Evolutionary conservation across 2,329 filamentous ascomycete species (phyloP), one percentile per base, ranked within the genome.

Genomic region (Erysiphe pulchra): DNA sequence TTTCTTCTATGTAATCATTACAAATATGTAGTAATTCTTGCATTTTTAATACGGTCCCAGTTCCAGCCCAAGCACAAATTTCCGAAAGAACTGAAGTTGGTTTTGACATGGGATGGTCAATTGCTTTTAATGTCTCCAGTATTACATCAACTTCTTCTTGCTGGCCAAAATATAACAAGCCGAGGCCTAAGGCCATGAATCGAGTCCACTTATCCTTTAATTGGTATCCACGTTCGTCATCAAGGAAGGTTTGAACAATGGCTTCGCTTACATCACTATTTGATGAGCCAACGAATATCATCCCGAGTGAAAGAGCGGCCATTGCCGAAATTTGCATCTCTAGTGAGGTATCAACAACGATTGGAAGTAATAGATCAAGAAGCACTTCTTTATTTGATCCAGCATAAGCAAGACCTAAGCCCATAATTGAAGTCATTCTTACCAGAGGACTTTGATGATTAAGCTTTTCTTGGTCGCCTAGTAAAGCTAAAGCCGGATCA

Each of bases 111-210:
- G 90, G 87, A 59, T 95, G 87, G 51, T 95, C 86, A 46, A 95
- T 85, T 24, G 82, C 90, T 67, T 95, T 98, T 47, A 98, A 71
- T 0, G 90, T 93, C 65, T 98, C 90, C 31, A 95, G 66, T 52
- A 95, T 86, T 47, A 95, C 87, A 56, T 98, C 90, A n/a, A 95
- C 90, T 61, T 95, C 87, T 61, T 98, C 90, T 63, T 98, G 90
- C 51, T 84, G 79, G 36, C 90, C 90, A 55, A 98, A 95, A 71
- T 85, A 98, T 28, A 98, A 69, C 24, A 98, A 71, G 1, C 87
- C 90, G 50, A 98, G 71, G 51, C 90, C 90, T 38, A 98, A 77
- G 17, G 83, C 86, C 66, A 98, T 80, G 65, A 98, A 98, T 16
- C 90, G 77, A 31, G 86, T 90, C 90, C 90, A 98, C 64, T 95